Evolutionary conservation across 768 basidiomycete species (phyloP).

Genomic region (Grammothele lineata): DNA sequence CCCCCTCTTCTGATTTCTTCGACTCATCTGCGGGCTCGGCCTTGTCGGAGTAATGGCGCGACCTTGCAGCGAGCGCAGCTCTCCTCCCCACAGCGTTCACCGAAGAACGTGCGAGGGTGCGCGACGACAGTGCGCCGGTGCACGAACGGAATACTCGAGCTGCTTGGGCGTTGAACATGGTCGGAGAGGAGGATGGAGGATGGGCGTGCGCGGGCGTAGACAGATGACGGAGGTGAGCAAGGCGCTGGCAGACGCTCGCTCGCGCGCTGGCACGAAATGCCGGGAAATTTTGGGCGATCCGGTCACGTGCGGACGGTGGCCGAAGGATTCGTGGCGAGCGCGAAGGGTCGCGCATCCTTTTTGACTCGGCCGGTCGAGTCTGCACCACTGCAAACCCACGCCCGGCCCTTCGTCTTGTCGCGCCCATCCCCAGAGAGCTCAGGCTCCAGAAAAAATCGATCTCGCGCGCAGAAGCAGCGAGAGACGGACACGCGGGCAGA

Average conservation of each 20-base stretch:
- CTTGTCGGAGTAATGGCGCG: slow-evolving; percentile 60
- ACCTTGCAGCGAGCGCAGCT: slow-evolving; percentile 13
- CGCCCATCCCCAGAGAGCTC: too few species aligned
- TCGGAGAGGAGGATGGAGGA: slow-evolving; percentile 10
- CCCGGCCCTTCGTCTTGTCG: too few species aligned
- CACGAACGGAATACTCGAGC: slow-evolving; percentile 55
- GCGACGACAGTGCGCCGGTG: slow-evolving; percentile 51
- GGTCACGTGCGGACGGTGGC: slow-evolving; percentile 13
- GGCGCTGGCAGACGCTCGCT: slow-evolving; percentile 19
- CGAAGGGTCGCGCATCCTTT: background rate
- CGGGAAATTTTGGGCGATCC: slow-evolving; percentile 16
- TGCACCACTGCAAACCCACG: background rate
- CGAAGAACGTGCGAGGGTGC: slow-evolving; percentile 39
- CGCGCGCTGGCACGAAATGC: slow-evolving; percentile 4
- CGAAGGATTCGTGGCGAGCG: background rate
- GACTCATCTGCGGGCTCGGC: slow-evolving; percentile 28
- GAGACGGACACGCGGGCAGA: slow-evolving; percentile 11
- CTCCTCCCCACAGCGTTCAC: slow-evolving; percentile 20
- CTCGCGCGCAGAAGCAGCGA: slow-evolving; percentile 7
- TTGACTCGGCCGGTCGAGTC: slow-evolving; percentile 8
- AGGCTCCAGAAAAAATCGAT: background rate
- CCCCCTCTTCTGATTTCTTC: slow-evolving; percentile 25
- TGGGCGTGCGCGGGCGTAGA: slow-evolving; percentile 8
- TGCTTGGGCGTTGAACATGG: slow-evolving; percentile 52
- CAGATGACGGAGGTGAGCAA: slow-evolving; percentile 19